These are phyloP conservation scores for Pseudogymnoascus sp. DNA, from an alignment of 2,329 filamentous ascomycete species.

Conservation along the genomic window DNA sequence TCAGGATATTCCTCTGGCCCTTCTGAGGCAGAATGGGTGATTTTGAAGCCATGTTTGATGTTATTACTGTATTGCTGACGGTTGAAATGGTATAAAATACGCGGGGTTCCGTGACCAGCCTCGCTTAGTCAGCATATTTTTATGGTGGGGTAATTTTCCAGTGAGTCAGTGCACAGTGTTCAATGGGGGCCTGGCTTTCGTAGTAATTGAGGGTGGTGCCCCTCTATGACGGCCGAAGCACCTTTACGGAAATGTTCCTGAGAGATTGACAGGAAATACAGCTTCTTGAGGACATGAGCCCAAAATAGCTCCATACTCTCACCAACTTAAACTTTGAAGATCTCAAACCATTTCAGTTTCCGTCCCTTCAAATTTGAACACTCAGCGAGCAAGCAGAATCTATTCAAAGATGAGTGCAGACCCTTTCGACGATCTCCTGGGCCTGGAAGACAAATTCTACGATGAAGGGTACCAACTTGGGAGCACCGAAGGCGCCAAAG, in stretches of 20 bases:
- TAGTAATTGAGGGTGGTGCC: background rate
- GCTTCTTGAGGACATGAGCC: background rate
- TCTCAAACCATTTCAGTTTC: background rate
- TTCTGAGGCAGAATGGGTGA: conserved; percentile 52
- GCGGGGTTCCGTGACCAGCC: background rate
- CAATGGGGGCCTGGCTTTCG: background rate
- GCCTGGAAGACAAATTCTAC: conserved; percentile 65
- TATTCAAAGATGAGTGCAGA: conserved; percentile 18
- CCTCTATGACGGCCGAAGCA: conserved; percentile 1
- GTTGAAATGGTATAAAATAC: conserved; percentile 3
- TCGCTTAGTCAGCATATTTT: background rate
- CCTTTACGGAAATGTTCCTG: background rate
- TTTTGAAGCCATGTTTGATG: conserved; percentile 20
- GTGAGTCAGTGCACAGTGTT: background rate
- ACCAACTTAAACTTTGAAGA: background rate
- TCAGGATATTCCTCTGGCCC: conserved; percentile 77
- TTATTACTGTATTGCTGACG: background rate
- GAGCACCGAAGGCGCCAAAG: conserved; percentile 61
- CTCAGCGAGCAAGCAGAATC: background rate
- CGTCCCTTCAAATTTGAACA: background rate
- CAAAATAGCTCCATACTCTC: background rate
- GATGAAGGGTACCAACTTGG: conserved; percentile 72
- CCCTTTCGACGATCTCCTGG: conserved; percentile 38
- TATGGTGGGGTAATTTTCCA: conserved; percentile 6
- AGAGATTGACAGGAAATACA: background rate